Evolutionary conservation across 495 filamentous ascomycete species (phyloP).

Genomic region (Parachaetomium inaequale): DNA sequence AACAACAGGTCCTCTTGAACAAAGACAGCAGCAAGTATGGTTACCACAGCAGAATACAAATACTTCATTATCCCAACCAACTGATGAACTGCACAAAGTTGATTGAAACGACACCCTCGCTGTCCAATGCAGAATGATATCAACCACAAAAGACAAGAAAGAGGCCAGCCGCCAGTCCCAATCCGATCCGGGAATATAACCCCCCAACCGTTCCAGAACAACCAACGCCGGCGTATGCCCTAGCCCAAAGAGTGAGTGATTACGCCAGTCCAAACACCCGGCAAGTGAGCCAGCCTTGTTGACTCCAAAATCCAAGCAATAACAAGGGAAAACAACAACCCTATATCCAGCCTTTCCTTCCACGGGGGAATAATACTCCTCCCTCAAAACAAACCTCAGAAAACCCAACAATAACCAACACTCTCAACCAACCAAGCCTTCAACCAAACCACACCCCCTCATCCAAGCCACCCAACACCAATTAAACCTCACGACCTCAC

Average conservation of each 20-base stretch:
- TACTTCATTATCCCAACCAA: neutral
- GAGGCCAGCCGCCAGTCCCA: neutral
- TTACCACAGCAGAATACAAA: neutral
- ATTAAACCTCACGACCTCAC: too few species aligned
- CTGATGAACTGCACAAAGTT: neutral
- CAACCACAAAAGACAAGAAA: neutral
- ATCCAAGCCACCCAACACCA: neutral
- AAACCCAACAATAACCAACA: neutral
- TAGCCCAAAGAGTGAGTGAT: neutral
- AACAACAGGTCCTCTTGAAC: too few species aligned
- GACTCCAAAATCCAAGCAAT: neutral
- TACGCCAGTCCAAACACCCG: neutral
- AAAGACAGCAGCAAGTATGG: too few species aligned
- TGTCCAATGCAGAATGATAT: conserved; percentile 2
- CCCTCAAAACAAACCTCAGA: neutral
- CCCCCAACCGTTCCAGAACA: neutral
- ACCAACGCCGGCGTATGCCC: conserved; percentile 1
- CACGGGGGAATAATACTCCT: neutral
- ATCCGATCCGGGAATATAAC: neutral
- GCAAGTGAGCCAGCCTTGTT: neutral
- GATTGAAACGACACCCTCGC: conserved; percentile 4
- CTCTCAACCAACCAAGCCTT: neutral
- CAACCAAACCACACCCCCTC: neutral
- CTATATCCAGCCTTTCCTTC: neutral
- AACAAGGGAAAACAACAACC: neutral